These are phyloP conservation scores for Bauhinia variegata DNA, from an alignment of 306 rosid species.

Conservation along the genomic window DNA sequence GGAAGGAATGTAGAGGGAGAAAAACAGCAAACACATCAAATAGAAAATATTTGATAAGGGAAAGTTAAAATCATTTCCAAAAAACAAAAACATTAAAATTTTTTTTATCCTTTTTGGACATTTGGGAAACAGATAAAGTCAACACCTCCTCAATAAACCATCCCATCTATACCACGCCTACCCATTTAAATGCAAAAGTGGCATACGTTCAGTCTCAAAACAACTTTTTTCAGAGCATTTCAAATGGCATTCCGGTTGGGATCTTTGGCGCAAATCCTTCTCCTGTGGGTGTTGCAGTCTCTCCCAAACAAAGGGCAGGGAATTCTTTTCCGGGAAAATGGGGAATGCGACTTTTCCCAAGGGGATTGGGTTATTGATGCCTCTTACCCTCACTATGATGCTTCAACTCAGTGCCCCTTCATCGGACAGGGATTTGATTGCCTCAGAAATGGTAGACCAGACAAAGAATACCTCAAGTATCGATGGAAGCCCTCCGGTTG, in stretches of 20 bases:
- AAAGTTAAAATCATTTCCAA: too few species aligned
- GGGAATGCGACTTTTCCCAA: conserved; percentile 41
- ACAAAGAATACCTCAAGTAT: conserved; percentile 52
- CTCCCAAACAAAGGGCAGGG: conserved; percentile 26
- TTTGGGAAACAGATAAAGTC: not conserved
- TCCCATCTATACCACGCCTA: not conserved
- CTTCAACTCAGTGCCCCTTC: conserved; percentile 50
- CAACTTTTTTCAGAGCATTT: not conserved
- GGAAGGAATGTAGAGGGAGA: not conserved
- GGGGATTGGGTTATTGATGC: conserved; percentile 57
- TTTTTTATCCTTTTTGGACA: too few species aligned
- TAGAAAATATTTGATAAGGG: too few species aligned
- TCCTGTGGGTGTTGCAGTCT: conserved; percentile 8
- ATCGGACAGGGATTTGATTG: conserved; percentile 61
- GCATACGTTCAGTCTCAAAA: conserved; percentile 21
- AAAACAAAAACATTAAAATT: too few species aligned
- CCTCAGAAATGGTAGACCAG: conserved; percentile 61
- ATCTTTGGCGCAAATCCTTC: conserved; percentile 3
- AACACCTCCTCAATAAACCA: too few species aligned
- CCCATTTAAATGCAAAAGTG: not conserved
- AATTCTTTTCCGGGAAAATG: not conserved
- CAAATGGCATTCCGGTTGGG: conserved; percentile 34
- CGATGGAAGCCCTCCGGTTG: conserved; percentile 67
- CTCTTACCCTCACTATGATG: conserved; percentile 55
- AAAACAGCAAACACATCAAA: too few species aligned